Base-by-base conservation (phyloP, 2,329 filamentous ascomycete genomes). In the Colletotrichum ledebouriae region DNA sequence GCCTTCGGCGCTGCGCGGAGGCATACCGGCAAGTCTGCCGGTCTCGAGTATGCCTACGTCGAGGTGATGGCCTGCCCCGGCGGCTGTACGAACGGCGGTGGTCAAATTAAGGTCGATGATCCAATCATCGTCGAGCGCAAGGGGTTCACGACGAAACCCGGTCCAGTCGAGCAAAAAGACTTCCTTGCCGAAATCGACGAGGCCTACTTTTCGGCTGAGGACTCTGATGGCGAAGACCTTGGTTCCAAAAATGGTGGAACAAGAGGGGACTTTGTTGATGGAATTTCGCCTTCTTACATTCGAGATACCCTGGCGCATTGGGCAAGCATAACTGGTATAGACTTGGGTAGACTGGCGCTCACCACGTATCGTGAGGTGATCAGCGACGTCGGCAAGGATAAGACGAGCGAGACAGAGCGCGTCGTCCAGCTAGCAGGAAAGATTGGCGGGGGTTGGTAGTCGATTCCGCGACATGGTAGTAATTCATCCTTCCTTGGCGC, bases 11-110 rank as follows among this genome's bases (percentile, higher is more conserved):
- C 83, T 60, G 86, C 82, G 49, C 85, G 86, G 66, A 86, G 83
- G 70, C 84, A 83, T 6, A 82, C 78, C 15, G 87, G 81, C 6
- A 87, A 86, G 73, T 74, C 82, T 17, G 77, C 79, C 17, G 79
- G 81, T 5, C 79, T 87, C 6, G 93, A 97, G 41, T 94, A 94
- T 77, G 87, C 92, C n/a, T 98, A 97, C 79, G 92, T 98, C 33
- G 96, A 99, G 80, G 96, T 99, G 67, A 99, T 99, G 96, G 96
- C 96, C 13, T 99, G 96, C 78, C 96, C 96, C 0, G 96, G 96
- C n/a, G 96, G 96, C 3, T 99, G 96, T 81, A 99, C 96, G 62
- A 99, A 99, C 74, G 96, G 96, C 2, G 96, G 96, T 42, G 96
- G 96, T 1, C 96, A 99, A 82, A 90, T 99, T 77, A 97, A 97